phyloP scores from a whole-genome alignment of 768 basidiomycete species.

The Phlebiopsis flavidoalba region DNA sequence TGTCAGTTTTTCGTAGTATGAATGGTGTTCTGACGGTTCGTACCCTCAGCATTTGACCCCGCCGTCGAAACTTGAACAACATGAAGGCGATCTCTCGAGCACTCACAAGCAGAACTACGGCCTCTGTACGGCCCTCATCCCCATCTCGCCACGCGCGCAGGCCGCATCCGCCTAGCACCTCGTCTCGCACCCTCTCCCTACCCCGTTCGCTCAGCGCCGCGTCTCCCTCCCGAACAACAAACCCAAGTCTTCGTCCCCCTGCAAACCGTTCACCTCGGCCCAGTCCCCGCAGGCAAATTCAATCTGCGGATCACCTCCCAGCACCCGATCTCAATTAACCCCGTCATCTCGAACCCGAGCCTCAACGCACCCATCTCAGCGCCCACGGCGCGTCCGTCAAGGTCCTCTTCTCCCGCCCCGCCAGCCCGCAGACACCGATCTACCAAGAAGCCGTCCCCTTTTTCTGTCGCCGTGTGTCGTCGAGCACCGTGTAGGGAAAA shows the following conservation, averaged over 20 bases:
- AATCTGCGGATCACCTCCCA: constrained; percentile 29
- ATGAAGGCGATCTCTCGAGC: constrained; percentile 72
- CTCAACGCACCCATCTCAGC: not conserved
- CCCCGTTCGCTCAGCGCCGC: constrained; percentile 46
- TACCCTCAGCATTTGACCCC: constrained; percentile 60
- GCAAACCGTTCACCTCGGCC: constrained; percentile 13
- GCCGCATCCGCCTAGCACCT: constrained; percentile 61
- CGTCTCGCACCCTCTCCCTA: constrained; percentile 74
- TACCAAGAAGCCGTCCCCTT: constrained; percentile 22
- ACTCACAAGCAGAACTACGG: constrained; percentile 68
- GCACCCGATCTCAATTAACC: constrained; percentile 39
- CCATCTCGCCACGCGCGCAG: too few species aligned
- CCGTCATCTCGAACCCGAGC: constrained; percentile 24
- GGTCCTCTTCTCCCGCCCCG: constrained; percentile 26
- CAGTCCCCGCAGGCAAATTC: not conserved
- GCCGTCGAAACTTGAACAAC: constrained; percentile 52
- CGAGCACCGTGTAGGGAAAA: constrained; percentile 29
- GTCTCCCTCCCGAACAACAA: constrained; percentile 32
- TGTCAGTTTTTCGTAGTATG: too few species aligned
- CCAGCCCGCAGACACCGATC: constrained; percentile 39
- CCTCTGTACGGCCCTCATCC: too few species aligned
- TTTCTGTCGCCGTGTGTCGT: constrained; percentile 35
- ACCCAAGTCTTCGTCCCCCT: constrained; percentile 16
- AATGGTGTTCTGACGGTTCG: not conserved
- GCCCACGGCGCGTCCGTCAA: not conserved